Base-by-base conservation (phyloP, 495 filamentous ascomycete genomes). In the Tuber melanosporum region DNA sequence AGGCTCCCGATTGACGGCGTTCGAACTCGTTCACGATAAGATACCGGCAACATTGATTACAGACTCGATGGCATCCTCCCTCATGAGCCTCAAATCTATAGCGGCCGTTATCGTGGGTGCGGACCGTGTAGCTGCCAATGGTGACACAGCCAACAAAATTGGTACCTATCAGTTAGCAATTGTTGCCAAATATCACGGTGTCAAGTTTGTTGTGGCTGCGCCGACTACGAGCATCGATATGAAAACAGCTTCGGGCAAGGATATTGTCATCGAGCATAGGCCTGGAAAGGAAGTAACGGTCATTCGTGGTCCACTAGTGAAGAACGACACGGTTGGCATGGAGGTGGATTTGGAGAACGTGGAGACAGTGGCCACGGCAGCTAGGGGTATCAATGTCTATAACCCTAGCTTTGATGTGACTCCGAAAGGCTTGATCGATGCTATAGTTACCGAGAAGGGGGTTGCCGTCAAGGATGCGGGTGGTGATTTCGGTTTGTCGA, bases 111-210 rank as follows among this genome's bases (percentile, higher is more conserved):
- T 99, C 74, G 96, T 98, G 1, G 95, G 95, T 32, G 95, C 95
- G 32, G 95, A 99, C 84, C 90, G 95, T 72, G 96, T 99, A 15
- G 95, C 94, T 57, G 92, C 93, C 44, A 99, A 99, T 83, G 95
- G 95, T 47, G 95, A 99, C 85, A 98, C 95, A 3, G 95, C 95
- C 70, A 99, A 99, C 85, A 99, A 99, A 86, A 96, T 99, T 75
- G 95, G 95, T 44, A 99, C 95, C n/a, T 98, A 98, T 84, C 85
- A 88, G 57, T 88, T 99, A 44, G 94, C 95, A 17, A 92, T 97
- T 5, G 87, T 95, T 43, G 95, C 95, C 39, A 90, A 88, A 77
- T 86, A 93, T 81, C 96, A 98, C 83, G 92, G 91, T 26, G 88
- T 98, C 72, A 98, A 95, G 83, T 99, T 99, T 83, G 87, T 99